Evolutionary conservation across 2,329 filamentous ascomycete genomes (phyloP), one percentile per base, ranked within the genome.

Genomic region (Talaromyces rugulosus): DNA sequence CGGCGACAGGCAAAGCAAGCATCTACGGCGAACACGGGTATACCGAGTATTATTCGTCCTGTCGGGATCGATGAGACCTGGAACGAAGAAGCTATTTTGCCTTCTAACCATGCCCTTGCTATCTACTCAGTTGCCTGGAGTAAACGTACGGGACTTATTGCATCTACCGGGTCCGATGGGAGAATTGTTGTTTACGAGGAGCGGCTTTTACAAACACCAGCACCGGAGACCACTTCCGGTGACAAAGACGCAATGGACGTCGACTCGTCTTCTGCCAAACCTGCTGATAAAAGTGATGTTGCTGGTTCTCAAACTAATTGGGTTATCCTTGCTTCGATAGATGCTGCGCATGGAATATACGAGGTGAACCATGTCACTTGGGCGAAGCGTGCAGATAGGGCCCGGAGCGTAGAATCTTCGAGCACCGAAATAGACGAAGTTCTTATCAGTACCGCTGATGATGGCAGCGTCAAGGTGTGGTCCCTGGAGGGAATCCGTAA

Each of bases 331-430:
- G 85, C 87, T 0, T 84, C 85, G n/a, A 72, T 90, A 1, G 82
- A 88, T 55, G 88, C 88, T 36, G 91, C 89, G 2, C 95, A 99
- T 74, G 93, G 92, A 0, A 91, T 96, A 2, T 97, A 94, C 71
- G 95, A 99, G 77, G 84, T 98, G 66, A 99, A 99, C 71, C 92
- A 97, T 75, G 84, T 95, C 56, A 87, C 86, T 1, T 99, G 95
- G 95, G 92, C 92, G 66, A 85, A 83, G 68, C 83, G 93, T 62
- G 89, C 86, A 62, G 92, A 96, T 73, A 81, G 71, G 47, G 67
- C 66, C 82, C 56, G 88, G 80, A 1, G 82, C 82, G 71, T 81
- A 77, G 65, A 82, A 75, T 59, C 16, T 23, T 42, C 33, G 3
- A 36, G 56, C 30, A 56, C 34, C 18, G 82, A 84, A 1, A 81